Evolutionary conservation across 768 basidiomycete genomes (phyloP), one percentile per base, ranked within the genome.

Genomic region (Paxillus ammoniavirescens): DNA sequence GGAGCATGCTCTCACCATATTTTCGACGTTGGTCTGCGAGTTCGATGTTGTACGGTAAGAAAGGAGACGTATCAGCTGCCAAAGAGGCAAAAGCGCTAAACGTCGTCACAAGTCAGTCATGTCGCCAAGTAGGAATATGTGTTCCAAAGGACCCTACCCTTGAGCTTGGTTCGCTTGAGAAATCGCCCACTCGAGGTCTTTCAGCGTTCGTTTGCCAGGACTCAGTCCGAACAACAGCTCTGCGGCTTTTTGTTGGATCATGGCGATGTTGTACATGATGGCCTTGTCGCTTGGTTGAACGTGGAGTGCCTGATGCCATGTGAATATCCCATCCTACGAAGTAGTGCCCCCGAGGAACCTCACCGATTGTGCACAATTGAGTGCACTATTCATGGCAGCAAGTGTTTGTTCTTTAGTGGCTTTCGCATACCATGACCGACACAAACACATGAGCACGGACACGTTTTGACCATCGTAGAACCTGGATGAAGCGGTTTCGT

Each of bases 181-280:
- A 50, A 93, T 84, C 2, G 87, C 91, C 43, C 75, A 75, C 56
- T 89, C 78, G 18, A 98, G 77, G 56, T 98, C 93, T 51, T 82
- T 83, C 8, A 94, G 75, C 2, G 88, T 83, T 17, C 96, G 86
- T 67, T 93, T 93, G 26, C 83, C 75, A 1, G 87, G 80, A 1
- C 79, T 77, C 23, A 95, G 72, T 1, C 83, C 78, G 59, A 93
- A 86, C 23, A 98, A 73, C 73, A 98, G 79, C 68, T 98, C 96
- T 0, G 93, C 91, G 0, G 91, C 87, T 71, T 98, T 98, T 68
- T 99, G 97, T 69, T 95, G 87, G 33, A 98, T 93, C 89, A 99
- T 95, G 50, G 96, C 95, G 62, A 98, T 91, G 69, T 99, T 98
- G 73, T 95, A 98, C 41, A 93, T 56, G 47, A 89, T 84, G 3